Base-by-base conservation (phyloP, 768 basidiomycete genomes). In the Rhizopogon sp. region DNA sequence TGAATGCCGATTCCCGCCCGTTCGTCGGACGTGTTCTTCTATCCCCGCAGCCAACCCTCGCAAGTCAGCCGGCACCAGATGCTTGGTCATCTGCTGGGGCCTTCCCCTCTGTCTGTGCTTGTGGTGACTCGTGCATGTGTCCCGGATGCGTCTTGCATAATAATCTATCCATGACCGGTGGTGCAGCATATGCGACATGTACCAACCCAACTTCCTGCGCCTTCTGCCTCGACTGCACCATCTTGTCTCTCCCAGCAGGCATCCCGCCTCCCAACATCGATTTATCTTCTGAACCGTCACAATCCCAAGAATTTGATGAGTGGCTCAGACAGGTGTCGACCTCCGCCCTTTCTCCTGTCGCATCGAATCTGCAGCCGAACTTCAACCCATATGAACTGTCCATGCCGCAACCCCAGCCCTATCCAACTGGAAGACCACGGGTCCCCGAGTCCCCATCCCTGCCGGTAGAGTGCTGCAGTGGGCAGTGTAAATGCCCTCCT, bases 201-300 rank as follows among this genome's bases (percentile, higher is more conserved):
- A 56, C 57, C 5, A 70, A 74, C 53, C 74, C 75, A 3, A 59
- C 62, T 10, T 67, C 69, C 0, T 78, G 78, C 47, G 63, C 70
- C 1, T 74, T 78, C 35, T 88, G 87, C 57, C 68, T 87, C 2
- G 84, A 87, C 56, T 88, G 83, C 64, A 79, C 83, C 42, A 79
- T 87, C 56, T 70, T 82, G 42, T 74, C 81, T 0, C 67, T 79
- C 53, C 73, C 80, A 4, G 63, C 74, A 6, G 72, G 73, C 6
- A 61, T 76, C 22, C 72, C 76, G 8, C 69, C 78, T 40, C 75
- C 76, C 54, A 74, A 67, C 13, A 60, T 69, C 3, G 70, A 74
- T 46, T 68, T 76, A 66, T 69, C 75, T 65, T 72, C 71, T 60
- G 75, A 80, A 56, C 60, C 68, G n/a, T 66, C 70, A 28, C 71